Percentiles rank a stretch among this genome's conserved stretches.
Conservation (phyloP, 1,284 basidiomycete genomes). For the Papiliotrema terrestris region DNA sequence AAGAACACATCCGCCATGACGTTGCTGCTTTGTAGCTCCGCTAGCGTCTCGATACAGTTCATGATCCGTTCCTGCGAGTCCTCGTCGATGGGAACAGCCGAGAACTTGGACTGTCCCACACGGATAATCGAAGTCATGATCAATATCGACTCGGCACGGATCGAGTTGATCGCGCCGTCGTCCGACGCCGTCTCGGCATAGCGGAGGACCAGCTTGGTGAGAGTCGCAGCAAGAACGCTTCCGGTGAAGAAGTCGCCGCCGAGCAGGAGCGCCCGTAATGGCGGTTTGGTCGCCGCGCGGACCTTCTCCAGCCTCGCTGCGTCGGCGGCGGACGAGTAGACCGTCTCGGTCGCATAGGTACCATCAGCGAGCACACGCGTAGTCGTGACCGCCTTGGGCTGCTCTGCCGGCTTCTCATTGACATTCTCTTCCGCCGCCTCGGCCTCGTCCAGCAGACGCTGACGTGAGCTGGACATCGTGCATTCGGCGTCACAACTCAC, state of each 20-base stretch:
- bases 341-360: constrained; percentile 96
- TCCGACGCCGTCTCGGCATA: constrained; percentile 65
- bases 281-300: constrained; percentile 84
- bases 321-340: constrained; percentile 68
- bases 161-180: constrained; percentile 60
- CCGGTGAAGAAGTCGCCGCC: constrained; percentile 98
- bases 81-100: constrained; percentile 90
- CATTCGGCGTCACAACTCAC: constrained; percentile 28
- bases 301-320: constrained; percentile 70
- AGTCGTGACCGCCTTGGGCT: constrained; percentile 51
- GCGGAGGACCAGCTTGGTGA: constrained; percentile 89
- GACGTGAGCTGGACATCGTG: not conserved
- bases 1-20: constrained; percentile 83
- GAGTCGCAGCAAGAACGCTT: constrained; percentile 77
- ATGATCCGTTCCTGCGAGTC: constrained; percentile 96
- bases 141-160: constrained; percentile 94
- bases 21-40: constrained; percentile 60
- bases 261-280: constrained; percentile 82
- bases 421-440: constrained; percentile 54
- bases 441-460: constrained; percentile 70
- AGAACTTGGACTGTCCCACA: constrained; percentile 95
- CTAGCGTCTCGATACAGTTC: constrained; percentile 92
- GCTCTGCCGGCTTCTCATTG: constrained; percentile 43
- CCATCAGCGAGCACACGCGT: constrained; percentile 85
- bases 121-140: constrained; percentile 97